A percentile compares a stretch with the other conserved stretches of the same genome.
phyloP scores from a whole-genome alignment of 352 stramenopile genomes.

The Blastocystis hominis region DNA sequence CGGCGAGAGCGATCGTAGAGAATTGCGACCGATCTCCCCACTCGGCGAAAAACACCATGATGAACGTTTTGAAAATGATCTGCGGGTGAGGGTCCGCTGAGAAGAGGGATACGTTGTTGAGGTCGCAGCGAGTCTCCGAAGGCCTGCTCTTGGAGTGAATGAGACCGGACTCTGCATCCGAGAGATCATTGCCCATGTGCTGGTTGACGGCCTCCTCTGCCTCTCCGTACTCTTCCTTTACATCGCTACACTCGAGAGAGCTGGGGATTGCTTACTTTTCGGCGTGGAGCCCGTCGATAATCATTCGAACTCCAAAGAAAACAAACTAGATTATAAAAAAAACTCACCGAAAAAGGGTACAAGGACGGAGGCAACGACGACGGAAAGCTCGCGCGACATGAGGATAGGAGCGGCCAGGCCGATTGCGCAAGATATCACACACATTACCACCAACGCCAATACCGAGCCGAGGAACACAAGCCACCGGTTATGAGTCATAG shows the following conservation, averaged over 20 bases:
- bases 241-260: neutral
- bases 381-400: slow-evolving; percentile 70
- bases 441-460: slow-evolving; percentile 88
- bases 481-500: slow-evolving; percentile 84
- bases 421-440: slow-evolving; percentile 89
- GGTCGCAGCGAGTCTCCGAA: neutral
- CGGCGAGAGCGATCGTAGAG: slow-evolving; percentile 11
- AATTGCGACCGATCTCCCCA: slow-evolving; percentile 73
- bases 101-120: neutral
- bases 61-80: slow-evolving; percentile 74
- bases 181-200: neutral
- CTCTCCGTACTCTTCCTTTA: slow-evolving; percentile 26
- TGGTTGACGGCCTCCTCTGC: slow-evolving; percentile 1
- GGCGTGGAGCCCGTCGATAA: slow-evolving; percentile 58
- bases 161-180: slow-evolving; percentile 15
- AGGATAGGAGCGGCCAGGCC: slow-evolving; percentile 77
- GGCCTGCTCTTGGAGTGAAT: neutral
- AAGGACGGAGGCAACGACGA: slow-evolving; percentile 71
- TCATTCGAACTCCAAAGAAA: slow-evolving; percentile 74
- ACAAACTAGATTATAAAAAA: slow-evolving; percentile 66
- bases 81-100: neutral
- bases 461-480: slow-evolving; percentile 88
- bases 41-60: slow-evolving; percentile 77
- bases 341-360: slow-evolving; percentile 60
- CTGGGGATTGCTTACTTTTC: neutral